Percentiles rank a stretch among this genome's conserved stretches.
phyloP scores from a whole-genome alignment of 495 filamentous ascomycete species.

The Penicillium paradoxum region DNA sequence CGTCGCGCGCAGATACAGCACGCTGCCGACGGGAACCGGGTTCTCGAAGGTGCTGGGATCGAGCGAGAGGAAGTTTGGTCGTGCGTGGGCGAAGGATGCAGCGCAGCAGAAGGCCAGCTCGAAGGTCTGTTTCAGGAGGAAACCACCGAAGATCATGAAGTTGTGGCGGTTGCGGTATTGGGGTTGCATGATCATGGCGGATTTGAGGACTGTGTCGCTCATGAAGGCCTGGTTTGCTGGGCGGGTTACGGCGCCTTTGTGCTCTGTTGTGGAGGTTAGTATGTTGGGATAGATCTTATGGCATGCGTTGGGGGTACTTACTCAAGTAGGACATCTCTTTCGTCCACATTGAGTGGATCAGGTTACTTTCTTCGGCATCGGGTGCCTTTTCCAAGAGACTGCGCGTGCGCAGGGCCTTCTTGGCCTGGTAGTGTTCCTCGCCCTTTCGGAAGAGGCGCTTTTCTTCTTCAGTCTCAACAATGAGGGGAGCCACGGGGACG shows the following conservation, averaged over 20 bases:
- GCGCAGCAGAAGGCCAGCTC: slow-evolving; percentile 87
- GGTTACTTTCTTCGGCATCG: slow-evolving; percentile 67
- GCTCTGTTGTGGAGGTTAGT: slow-evolving; percentile 37
- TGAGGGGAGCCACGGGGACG: slow-evolving; percentile 52
- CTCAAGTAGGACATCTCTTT: slow-evolving; percentile 62
- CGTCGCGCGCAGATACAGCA: slow-evolving; percentile 73
- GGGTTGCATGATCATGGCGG: slow-evolving; percentile 80
- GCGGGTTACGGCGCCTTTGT: slow-evolving; percentile 50
- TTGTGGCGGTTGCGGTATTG: slow-evolving; percentile 81
- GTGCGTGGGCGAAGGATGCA: slow-evolving; percentile 67
- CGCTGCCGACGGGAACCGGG: slow-evolving; percentile 77
- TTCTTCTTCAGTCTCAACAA: slow-evolving; percentile 67
- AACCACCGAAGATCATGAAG: slow-evolving; percentile 89
- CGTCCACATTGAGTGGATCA: slow-evolving; percentile 79
- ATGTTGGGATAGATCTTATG: background rate
- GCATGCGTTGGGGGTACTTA: slow-evolving; percentile 15
- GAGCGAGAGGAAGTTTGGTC: slow-evolving; percentile 71
- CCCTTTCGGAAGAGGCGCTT: slow-evolving; percentile 61
- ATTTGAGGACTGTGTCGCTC: slow-evolving; percentile 60
- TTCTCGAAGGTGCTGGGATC: slow-evolving; percentile 82
- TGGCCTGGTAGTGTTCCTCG: slow-evolving; percentile 68
- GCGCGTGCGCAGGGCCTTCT: slow-evolving; percentile 59
- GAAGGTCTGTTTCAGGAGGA: slow-evolving; percentile 75
- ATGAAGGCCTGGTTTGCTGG: slow-evolving; percentile 64
- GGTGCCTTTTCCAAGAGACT: slow-evolving; percentile 68